These are phyloP conservation scores for Posidonia oceanica DNA, from an alignment of 116 monocot species.

Conservation along the genomic window DNA sequence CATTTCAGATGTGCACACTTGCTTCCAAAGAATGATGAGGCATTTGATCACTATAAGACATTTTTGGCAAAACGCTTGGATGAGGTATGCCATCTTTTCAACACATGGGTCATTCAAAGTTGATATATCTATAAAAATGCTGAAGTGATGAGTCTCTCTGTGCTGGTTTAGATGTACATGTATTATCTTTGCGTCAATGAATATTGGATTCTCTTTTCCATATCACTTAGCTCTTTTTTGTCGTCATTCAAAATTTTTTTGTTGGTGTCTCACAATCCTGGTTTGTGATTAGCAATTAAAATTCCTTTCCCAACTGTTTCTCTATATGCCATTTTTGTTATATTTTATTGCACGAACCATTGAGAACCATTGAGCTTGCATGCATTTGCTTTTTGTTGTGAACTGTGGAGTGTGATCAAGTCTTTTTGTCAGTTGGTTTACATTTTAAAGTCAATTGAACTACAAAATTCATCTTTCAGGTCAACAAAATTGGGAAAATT, in stretches of 20 bases:
- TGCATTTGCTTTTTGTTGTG: not conserved
- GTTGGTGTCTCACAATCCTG: not conserved
- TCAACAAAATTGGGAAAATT: slow-evolving; percentile 97
- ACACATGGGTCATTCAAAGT: too few relatives aligned
- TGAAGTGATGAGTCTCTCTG: not conserved
- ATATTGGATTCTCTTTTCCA: too few relatives aligned
- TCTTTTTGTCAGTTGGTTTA: too few relatives aligned
- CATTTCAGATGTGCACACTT: slow-evolving; percentile 76
- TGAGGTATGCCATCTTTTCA: slow-evolving; percentile 42
- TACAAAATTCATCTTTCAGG: slow-evolving; percentile 25
- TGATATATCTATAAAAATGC: too few relatives aligned
- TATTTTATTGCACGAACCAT: not conserved
- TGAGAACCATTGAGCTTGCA: not conserved
- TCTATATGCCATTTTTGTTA: too few relatives aligned
- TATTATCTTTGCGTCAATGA: not conserved
- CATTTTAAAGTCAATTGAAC: not conserved
- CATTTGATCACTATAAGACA: slow-evolving; percentile 70
- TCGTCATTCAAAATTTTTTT: not conserved
- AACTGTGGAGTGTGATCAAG: too few relatives aligned
- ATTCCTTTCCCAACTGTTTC: too few relatives aligned
- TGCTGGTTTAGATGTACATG: not conserved
- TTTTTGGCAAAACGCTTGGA: slow-evolving; percentile 68
- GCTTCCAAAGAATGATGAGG: slow-evolving; percentile 87
- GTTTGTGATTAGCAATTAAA: too few relatives aligned
- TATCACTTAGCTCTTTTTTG: not conserved